phyloP scores from a whole-genome alignment of 176 grass and related monocot species.

The Hordeum marinum region DNA sequence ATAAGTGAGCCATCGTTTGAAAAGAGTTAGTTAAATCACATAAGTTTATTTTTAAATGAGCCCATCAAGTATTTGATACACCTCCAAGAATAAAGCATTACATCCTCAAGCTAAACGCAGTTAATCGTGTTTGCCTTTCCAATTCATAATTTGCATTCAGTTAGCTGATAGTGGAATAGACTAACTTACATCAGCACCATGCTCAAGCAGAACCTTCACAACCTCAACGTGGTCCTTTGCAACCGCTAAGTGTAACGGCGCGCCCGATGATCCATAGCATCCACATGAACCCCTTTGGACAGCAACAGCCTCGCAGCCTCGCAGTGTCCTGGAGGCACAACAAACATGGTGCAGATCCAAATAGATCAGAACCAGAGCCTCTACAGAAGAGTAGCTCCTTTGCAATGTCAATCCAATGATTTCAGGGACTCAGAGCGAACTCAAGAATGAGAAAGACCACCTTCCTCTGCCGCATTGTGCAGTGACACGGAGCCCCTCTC shows the following conservation, averaged over 20 bases:
- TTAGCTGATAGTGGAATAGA: not conserved
- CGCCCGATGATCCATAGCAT: not conserved
- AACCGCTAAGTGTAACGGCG: conserved; percentile 36
- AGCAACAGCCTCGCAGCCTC: conserved; percentile 19
- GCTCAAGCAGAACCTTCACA: conserved; percentile 36
- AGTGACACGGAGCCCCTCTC: conserved; percentile 5
- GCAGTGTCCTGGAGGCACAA: conserved; percentile 3
- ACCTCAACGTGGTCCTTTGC: not conserved
- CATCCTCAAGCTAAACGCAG: not conserved
- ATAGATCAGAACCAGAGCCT: not conserved
- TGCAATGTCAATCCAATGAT: not conserved
- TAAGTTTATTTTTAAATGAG: not conserved
- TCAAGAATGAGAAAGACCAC: not conserved
- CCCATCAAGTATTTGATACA: not conserved
- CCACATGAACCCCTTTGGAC: conserved; percentile 37
- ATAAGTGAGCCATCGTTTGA: not conserved
- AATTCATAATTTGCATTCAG: not conserved
- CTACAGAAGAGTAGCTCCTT: not conserved
- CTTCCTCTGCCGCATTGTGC: conserved; percentile 8
- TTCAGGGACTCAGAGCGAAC: not conserved
- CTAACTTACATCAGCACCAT: conserved; percentile 40
- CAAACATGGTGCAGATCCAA: not conserved
- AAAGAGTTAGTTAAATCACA: not conserved
- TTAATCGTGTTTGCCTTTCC: not conserved
- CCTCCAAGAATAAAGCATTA: not conserved